Evolutionary conservation across 768 basidiomycete genomes (phyloP).

Genomic region (Rhodosporidiobolus odoratus): DNA sequence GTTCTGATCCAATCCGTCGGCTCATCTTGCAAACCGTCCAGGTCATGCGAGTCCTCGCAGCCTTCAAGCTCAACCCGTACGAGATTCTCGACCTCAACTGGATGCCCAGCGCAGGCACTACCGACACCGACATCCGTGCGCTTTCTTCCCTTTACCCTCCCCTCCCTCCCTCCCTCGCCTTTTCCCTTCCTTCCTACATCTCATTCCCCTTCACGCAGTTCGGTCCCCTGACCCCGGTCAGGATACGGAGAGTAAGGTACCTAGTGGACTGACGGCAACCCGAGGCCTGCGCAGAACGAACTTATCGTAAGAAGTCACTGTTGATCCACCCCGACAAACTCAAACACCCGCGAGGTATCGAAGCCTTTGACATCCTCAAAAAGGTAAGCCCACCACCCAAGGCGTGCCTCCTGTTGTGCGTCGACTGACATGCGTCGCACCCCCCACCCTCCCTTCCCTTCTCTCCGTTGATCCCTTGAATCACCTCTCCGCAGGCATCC

Average conservation of each 20-base stretch:
- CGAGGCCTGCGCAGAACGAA: too few relatives aligned
- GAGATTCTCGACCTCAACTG: conserved; percentile 80
- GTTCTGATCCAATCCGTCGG: neutral
- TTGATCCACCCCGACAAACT: conserved; percentile 98
- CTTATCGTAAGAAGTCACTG: conserved; percentile 49
- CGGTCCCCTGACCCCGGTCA: neutral
- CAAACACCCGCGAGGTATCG: conserved; percentile 60
- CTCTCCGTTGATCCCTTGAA: neutral
- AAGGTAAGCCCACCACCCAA: too few relatives aligned
- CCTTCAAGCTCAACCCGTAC: conserved; percentile 97
- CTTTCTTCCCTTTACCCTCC: too few relatives aligned
- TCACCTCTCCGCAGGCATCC: conserved; percentile 59
- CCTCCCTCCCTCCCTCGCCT: neutral
- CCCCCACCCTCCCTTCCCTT: neutral
- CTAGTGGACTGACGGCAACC: too few relatives aligned
- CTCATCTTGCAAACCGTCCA: neutral
- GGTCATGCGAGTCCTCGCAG: conserved; percentile 66
- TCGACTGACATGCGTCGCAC: too few relatives aligned
- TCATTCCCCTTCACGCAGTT: conserved; percentile 33
- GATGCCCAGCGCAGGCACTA: conserved; percentile 48
- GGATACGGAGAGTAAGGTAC: too few relatives aligned
- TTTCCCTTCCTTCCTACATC: neutral
- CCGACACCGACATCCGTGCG: conserved; percentile 63
- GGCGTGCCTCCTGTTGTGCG: too few relatives aligned
- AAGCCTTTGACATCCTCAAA: conserved; percentile 89